These are phyloP conservation scores for Fraxinus quadrangulata DNA, from an alignment of 257 asterid genomes.

Conservation along the genomic window DNA sequence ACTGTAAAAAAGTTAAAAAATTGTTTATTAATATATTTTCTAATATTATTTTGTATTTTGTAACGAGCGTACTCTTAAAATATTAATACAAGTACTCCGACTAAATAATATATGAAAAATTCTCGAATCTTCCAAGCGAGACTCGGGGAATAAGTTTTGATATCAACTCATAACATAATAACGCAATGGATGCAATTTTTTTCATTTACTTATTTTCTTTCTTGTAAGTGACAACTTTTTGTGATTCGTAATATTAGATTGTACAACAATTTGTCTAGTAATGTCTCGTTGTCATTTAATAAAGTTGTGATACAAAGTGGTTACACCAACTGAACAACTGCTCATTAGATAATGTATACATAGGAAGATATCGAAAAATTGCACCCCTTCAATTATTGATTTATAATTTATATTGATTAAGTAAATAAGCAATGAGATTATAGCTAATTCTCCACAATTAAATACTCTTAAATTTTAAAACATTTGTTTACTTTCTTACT, in stretches of 20 bases:
- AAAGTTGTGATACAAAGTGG: slow-evolving; percentile 41
- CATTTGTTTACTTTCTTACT: too few species aligned
- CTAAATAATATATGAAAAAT: too few species aligned
- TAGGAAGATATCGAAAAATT: slow-evolving; percentile 15
- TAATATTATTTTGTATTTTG: too few species aligned
- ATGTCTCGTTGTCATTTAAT: slow-evolving; percentile 30
- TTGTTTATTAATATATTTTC: too few species aligned
- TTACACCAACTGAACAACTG: slow-evolving; percentile 60
- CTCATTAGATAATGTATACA: slow-evolving; percentile 18
- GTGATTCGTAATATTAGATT: slow-evolving; percentile 12
- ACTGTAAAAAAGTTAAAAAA: too few species aligned
- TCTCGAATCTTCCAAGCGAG: too few species aligned
- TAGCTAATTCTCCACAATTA: background rate
- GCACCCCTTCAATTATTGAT: slow-evolving; percentile 31
- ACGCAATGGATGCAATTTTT: background rate
- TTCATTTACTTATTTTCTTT: too few species aligned
- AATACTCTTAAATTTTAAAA: background rate
- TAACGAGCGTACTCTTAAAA: too few species aligned
- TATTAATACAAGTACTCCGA: too few species aligned
- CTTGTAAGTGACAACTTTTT: slow-evolving; percentile 20
- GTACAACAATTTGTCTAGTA: slow-evolving; percentile 23
- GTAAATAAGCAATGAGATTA: slow-evolving; percentile 12
- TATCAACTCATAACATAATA: background rate
- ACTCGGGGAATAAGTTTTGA: background rate
- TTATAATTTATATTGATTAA: background rate